Base-by-base conservation (phyloP, 2,329 filamentous ascomycete species). In the Biscogniauxia marginata region DNA sequence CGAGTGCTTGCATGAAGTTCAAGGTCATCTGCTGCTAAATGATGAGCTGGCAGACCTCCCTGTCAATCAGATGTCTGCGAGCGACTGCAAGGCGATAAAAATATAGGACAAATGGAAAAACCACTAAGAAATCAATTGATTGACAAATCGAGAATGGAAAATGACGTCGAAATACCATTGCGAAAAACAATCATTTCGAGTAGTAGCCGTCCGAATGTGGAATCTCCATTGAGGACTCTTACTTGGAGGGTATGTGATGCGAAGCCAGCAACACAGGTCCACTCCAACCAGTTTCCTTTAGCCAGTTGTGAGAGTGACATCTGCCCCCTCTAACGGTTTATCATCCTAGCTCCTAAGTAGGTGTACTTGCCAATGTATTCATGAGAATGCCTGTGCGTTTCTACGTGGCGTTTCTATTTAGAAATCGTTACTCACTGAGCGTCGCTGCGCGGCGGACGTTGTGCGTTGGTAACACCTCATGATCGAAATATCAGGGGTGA, bases 1-100 rank as follows among this genome's bases (percentile, higher is more conserved):
- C 30, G 30, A 39, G 57, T 20, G 58, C 56, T 52, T 63, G 60
- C 60, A 62, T 54, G 56, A 63, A 34, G 24, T 60, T 55, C 47
- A 39, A 54, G 61, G 63, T 64, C 63, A 65, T 65, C 63, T 65
- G 63, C 61, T 54, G 48, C 55, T 50, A 52, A 61, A 56, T 59
- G 63, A 59, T 65, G 63, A 64, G 63, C 52, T 65, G 63, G 63
- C 63, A 65, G 60, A 56, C 59, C 57, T 59, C 62, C 60, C 55
- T 63, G 53, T 60, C 57, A 52, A 63, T 61, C 60, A 63, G 58
- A 58, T 61, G 62, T 61, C 57, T 61, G 57, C 54, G 57, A 60
- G 30, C 53, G 43, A 23, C 48, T 46, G 51, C 23, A 52, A 55
- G 58, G 54, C 58, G 53, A 49, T 52, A 56, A 30, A 21, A 24